phyloP scores from a whole-genome alignment of 2,329 filamentous ascomycete species.

The Karstenula rhodostoma region DNA sequence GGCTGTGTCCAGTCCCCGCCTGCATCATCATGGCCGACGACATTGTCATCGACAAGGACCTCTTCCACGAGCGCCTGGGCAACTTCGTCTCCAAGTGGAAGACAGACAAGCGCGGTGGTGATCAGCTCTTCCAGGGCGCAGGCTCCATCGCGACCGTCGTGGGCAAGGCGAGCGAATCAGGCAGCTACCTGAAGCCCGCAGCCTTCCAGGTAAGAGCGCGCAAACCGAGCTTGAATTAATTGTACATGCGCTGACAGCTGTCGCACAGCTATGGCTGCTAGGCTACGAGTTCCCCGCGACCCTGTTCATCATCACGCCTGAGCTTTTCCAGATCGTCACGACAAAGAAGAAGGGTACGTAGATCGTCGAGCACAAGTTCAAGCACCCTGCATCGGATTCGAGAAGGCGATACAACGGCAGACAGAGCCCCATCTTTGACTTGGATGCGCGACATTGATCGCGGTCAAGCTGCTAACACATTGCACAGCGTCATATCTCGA shows the following conservation, averaged over 20 bases:
- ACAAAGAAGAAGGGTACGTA: constrained; percentile 91
- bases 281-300: constrained; percentile 99
- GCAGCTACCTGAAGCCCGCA: constrained; percentile 93
- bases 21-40: constrained; percentile 66
- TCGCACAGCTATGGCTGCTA: constrained; percentile 87
- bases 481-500: constrained; percentile 86
- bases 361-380: neutral
- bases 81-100: constrained; percentile 93
- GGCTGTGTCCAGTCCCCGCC: constrained; percentile 29
- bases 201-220: constrained; percentile 81
- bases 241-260: constrained; percentile 30
- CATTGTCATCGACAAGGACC: constrained; percentile 93
- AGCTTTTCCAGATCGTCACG: constrained; percentile 89
- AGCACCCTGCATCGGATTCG: neutral
- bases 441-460: neutral
- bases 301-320: constrained; percentile 88
- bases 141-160: constrained; percentile 89
- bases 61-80: constrained; percentile 92
- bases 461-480: constrained; percentile 45
- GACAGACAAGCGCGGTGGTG: constrained; percentile 87
- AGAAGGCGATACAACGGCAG: neutral
- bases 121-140: constrained; percentile 84
- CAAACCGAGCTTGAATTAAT: neutral
- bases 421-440: neutral
- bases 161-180: constrained; percentile 85